These are phyloP conservation scores for Calocera cornea DNA, from an alignment of 768 basidiomycete genomes.

Conservation along the genomic window DNA sequence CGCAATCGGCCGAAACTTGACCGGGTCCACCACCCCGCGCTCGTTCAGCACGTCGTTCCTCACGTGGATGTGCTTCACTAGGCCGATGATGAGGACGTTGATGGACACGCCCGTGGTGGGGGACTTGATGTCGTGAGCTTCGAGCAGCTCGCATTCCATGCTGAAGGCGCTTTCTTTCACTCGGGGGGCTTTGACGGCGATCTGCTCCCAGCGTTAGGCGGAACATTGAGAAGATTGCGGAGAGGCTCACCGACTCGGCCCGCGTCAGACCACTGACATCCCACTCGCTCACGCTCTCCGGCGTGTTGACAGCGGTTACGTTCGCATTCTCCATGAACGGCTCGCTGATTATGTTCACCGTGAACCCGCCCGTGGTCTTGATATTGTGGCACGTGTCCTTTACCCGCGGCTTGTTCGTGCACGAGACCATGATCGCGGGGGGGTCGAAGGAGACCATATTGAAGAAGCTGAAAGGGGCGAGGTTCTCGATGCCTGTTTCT, in stretches of 20 bases:
- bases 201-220: slow-evolving; percentile 23
- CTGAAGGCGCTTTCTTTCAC: slow-evolving; percentile 46
- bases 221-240: slow-evolving; percentile 3
- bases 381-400: slow-evolving; percentile 53
- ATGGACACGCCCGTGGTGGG: slow-evolving; percentile 29
- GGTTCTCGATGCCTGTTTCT: slow-evolving; percentile 38
- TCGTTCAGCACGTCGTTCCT: slow-evolving; percentile 30
- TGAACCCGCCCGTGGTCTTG: slow-evolving; percentile 49
- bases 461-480: slow-evolving; percentile 57
- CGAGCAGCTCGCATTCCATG: slow-evolving; percentile 50
- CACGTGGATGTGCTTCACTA: slow-evolving; percentile 42
- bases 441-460: slow-evolving; percentile 52
- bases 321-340: slow-evolving; percentile 46
- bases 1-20: slow-evolving; percentile 26
- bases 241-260: slow-evolving; percentile 37
- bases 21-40: slow-evolving; percentile 25
- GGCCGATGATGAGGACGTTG: slow-evolving; percentile 36
- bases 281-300: slow-evolving; percentile 44
- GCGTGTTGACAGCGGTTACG: slow-evolving; percentile 41
- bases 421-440: slow-evolving; percentile 50
- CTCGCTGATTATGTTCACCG: slow-evolving; percentile 59
- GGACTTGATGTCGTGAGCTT: slow-evolving; percentile 36
- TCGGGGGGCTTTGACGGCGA: slow-evolving; percentile 36
- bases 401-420: slow-evolving; percentile 29
- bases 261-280: slow-evolving; percentile 43